Percentiles rank a stretch among this genome's conserved stretches.
Evolutionary conservation across 2,329 filamentous ascomycete genomes (phyloP).

Genomic region (Xylariaceae sp.): DNA sequence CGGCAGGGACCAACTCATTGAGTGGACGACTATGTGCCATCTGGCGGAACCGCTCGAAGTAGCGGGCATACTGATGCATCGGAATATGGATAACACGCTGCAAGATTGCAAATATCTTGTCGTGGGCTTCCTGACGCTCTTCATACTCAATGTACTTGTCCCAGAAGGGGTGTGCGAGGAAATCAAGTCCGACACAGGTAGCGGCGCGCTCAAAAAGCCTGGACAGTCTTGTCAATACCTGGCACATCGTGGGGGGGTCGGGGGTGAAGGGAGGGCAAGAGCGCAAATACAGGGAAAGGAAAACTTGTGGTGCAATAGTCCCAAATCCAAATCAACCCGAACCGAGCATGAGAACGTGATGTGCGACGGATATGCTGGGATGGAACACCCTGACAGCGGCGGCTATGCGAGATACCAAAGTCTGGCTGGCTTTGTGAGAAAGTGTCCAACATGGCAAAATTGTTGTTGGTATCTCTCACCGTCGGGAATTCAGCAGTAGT

Average conservation of each 20-base stretch:
- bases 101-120: constrained; percentile 81
- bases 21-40: constrained; percentile 71
- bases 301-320: constrained; percentile 50
- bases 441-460: constrained; percentile 53
- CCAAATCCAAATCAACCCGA: constrained; percentile 42
- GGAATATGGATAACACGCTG: constrained; percentile 81
- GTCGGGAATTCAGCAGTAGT: constrained; percentile 41
- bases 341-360: constrained; percentile 30
- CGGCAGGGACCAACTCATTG: constrained; percentile 64
- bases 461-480: constrained; percentile 70
- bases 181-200: constrained; percentile 82
- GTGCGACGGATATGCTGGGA: constrained; percentile 40
- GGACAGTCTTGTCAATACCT: constrained; percentile 29
- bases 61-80: constrained; percentile 92
- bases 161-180: constrained; percentile 94
- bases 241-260: constrained; percentile 21
- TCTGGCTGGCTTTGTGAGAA: constrained; percentile 65
- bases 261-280: constrained; percentile 40
- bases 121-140: constrained; percentile 78
- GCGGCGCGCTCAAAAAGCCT: constrained; percentile 93
- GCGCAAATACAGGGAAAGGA: constrained; percentile 59
- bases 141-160: constrained; percentile 98
- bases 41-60: constrained; percentile 85
- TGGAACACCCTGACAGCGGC: constrained; percentile 34
- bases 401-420: constrained; percentile 45